Evolutionary conservation across 2,329 filamentous ascomycete species (phyloP).

Genomic region (Cadophora malorum): DNA sequence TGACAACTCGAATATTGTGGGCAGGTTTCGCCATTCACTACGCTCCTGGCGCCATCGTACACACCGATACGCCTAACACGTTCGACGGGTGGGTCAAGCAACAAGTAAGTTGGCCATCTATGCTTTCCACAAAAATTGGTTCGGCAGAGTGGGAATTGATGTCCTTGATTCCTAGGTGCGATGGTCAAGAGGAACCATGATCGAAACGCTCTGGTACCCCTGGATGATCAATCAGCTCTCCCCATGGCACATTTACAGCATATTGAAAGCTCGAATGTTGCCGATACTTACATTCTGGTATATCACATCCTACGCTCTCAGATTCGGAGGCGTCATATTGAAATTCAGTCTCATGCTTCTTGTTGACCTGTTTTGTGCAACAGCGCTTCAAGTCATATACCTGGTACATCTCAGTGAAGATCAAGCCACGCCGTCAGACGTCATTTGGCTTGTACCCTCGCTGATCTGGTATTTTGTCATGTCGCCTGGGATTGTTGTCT

Average conservation of each 20-base stretch:
- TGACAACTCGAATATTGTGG: conserved; percentile 3
- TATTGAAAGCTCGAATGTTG: not conserved
- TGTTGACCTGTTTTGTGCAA: not conserved
- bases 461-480: not conserved
- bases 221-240: conserved; percentile 8
- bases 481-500: conserved; percentile 5
- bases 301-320: conserved; percentile 1
- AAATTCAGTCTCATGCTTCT: not conserved
- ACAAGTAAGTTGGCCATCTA: not conserved
- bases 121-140: not conserved
- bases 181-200: conserved; percentile 9
- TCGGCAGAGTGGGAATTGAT: not conserved
- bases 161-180: not conserved
- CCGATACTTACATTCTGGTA: conserved; percentile 3
- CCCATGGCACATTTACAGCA: conserved; percentile 11
- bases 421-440: not conserved
- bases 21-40: conserved; percentile 11
- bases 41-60: conserved; percentile 8
- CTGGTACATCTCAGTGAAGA: not conserved
- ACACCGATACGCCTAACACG: conserved; percentile 12
- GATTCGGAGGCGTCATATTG: not conserved
- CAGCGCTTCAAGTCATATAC: not conserved
- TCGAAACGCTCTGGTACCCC: conserved; percentile 12
- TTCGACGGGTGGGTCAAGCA: conserved; percentile 17
- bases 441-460: conserved; percentile 4